Evolutionary conservation across 2,329 filamentous ascomycete species (phyloP).

Genomic region (Hypoxylon sp.): DNA sequence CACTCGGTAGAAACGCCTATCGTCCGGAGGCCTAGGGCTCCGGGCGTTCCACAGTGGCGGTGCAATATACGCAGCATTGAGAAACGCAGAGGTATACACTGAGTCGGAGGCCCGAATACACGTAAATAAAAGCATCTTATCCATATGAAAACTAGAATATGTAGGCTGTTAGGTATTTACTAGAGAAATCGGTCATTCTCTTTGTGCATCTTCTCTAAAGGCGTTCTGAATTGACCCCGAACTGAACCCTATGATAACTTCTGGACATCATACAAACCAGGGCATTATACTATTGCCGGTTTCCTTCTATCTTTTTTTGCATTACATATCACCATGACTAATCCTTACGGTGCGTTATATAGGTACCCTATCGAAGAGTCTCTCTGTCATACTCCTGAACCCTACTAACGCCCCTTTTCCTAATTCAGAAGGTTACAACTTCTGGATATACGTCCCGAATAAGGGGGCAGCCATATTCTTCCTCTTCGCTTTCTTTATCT

Average conservation of each 20-base stretch:
- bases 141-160: not conserved
- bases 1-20: not conserved
- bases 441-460: slow-evolving; percentile 36
- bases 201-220: not conserved
- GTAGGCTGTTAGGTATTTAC: not conserved
- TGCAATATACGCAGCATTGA: slow-evolving; percentile 10
- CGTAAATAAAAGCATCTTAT: not conserved
- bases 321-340: slow-evolving; percentile 8
- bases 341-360: slow-evolving; percentile 19
- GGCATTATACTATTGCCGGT: not conserved
- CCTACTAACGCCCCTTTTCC: not conserved
- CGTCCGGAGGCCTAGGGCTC: slow-evolving; percentile 22
- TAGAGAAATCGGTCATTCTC: not conserved
- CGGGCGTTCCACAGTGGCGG: slow-evolving; percentile 20
- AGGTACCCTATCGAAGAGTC: not conserved
- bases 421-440: slow-evolving; percentile 14
- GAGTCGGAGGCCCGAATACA: not conserved
- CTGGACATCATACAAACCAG: not conserved
- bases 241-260: not conserved
- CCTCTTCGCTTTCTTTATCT: slow-evolving; percentile 22
- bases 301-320: not conserved
- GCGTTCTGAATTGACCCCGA: not conserved
- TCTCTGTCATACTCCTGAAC: too few species aligned
- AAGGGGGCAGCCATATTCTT: slow-evolving; percentile 33
- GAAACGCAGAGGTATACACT: not conserved